Base-by-base conservation (phyloP, 2,329 filamentous ascomycete genomes). In the Beauveria scarabaeidicola region DNA sequence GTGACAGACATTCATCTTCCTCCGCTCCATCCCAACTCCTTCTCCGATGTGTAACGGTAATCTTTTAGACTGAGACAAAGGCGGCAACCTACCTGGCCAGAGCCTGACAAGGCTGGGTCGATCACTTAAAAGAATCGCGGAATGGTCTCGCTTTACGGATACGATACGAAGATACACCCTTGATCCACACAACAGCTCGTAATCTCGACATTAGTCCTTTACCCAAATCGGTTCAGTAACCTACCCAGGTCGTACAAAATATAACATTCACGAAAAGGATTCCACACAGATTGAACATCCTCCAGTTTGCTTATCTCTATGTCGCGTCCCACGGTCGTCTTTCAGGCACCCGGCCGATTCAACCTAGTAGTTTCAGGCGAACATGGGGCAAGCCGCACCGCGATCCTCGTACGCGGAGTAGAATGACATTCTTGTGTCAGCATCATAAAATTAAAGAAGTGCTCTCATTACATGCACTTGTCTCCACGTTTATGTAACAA, bases 91-190 rank as follows among this genome's bases (percentile, higher is more conserved):
- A 41, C 40, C 9, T n/a, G 32, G 5, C 32, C 5, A 36, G 32
- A 36, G 32, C 32, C 32, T 6, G 17, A 13, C 25, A 44, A 15
- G 27, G 52, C 32, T 27, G 29, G 43, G 21, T 29, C 44, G 43
- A 44, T 38, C 40, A 57, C 10, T 15, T 40, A 41, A 47, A 19
- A 56, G 19, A 40, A 48, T 13, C 21, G n/a, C 19, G 32, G 54
- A 48, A 19, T 19, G 21, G 50, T 23, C 32, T 48, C 19, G 29
- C 27, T 27, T 41, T 9, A 47, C 32, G 32, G 32, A 36, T 36
- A 13, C 44, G 40, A 59, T 53, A 59, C 58, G 58, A 59, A 54
- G 41, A 38, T 47, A 51, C 51, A 48, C n/a, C 17, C 17, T 25
- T n/a, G 48, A 41, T 53, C 50, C 50, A 48, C 48, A 25, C 43